A percentile compares a stretch with the other conserved stretches of the same genome.
Conservation (phyloP, 2,329 filamentous ascomycete genomes). For the Atkinsonella hypoxylon region DNA sequence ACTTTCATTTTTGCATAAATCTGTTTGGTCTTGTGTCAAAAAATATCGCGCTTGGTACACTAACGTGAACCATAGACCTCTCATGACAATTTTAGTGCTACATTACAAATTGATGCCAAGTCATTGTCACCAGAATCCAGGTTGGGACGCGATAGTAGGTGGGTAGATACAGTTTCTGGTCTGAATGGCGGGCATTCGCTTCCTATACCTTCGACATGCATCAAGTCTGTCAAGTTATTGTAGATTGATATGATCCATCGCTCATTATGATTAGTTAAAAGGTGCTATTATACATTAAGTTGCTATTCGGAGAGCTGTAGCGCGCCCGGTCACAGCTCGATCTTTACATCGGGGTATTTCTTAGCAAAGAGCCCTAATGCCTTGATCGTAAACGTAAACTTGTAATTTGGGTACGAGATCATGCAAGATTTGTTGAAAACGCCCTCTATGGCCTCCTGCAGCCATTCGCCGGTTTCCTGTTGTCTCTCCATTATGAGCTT, state of each 20-base stretch:
- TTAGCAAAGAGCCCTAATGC: slow-evolving; percentile 80
- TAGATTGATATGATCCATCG: neutral
- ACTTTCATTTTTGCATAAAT: no score
- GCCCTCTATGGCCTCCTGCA: slow-evolving; percentile 90
- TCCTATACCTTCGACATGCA: no score
- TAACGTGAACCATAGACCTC: no score
- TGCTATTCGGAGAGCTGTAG: neutral
- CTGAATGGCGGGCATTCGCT: no score
- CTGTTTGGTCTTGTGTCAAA: no score
- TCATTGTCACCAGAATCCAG: no score
- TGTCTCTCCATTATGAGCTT: slow-evolving; percentile 76
- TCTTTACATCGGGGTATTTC: slow-evolving; percentile 53
- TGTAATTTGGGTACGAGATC: slow-evolving; percentile 99
- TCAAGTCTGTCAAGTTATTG: no score
- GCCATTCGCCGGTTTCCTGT: slow-evolving; percentile 82
- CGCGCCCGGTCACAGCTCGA: slow-evolving; percentile 17
- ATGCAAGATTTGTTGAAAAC: slow-evolving; percentile 99
- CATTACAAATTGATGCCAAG: no score
- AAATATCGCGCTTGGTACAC: no score
- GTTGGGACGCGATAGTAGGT: no score
- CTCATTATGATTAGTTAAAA: neutral
- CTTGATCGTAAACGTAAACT: slow-evolving; percentile 90
- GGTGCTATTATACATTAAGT: neutral
- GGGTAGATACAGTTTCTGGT: no score
- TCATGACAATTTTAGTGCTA: no score